These are phyloP conservation scores for Skeletonema potamos DNA, from an alignment of 108 stramenopile genomes.

Conservation along the genomic window DNA sequence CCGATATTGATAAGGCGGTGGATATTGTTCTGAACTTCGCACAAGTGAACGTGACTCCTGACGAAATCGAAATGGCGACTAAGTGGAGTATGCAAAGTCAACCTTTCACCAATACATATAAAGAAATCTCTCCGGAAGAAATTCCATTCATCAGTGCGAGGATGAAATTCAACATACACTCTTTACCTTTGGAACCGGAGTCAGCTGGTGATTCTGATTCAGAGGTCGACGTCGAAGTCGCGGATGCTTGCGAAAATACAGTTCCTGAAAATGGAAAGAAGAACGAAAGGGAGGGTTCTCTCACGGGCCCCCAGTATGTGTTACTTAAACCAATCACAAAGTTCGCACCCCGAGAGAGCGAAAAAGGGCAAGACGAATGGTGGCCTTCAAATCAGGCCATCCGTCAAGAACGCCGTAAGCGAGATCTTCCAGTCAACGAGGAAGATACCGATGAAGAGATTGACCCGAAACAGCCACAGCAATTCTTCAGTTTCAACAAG, in stretches of 20 bases:
- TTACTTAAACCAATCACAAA: neutral
- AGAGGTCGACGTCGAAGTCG: neutral
- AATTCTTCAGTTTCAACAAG: constrained; percentile 4
- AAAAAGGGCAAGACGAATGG: constrained; percentile 53
- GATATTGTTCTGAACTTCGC: constrained; percentile 26
- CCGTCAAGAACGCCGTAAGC: constrained; percentile 55
- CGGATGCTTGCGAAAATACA: neutral
- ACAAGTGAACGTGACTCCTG: constrained; percentile 2
- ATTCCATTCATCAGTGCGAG: constrained; percentile 16
- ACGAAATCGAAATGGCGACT: constrained; percentile 20
- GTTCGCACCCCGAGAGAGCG: neutral
- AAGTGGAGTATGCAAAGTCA: constrained; percentile 21
- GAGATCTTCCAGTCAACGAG: constrained; percentile 40
- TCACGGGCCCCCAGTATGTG: neutral
- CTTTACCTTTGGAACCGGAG: constrained; percentile 34
- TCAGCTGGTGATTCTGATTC: neutral
- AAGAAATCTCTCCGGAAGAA: constrained; percentile 1
- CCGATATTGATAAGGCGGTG: constrained; percentile 22
- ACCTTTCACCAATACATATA: neutral
- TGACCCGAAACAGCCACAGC: constrained; percentile 14
- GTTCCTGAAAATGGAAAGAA: neutral
- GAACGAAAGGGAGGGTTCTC: neutral
- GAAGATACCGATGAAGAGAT: constrained; percentile 49
- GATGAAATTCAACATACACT: constrained; percentile 28
- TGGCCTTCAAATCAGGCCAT: constrained; percentile 66